Base-by-base conservation (phyloP, 2,329 filamentous ascomycete genomes). In the Annulohypoxylon truncatum region DNA sequence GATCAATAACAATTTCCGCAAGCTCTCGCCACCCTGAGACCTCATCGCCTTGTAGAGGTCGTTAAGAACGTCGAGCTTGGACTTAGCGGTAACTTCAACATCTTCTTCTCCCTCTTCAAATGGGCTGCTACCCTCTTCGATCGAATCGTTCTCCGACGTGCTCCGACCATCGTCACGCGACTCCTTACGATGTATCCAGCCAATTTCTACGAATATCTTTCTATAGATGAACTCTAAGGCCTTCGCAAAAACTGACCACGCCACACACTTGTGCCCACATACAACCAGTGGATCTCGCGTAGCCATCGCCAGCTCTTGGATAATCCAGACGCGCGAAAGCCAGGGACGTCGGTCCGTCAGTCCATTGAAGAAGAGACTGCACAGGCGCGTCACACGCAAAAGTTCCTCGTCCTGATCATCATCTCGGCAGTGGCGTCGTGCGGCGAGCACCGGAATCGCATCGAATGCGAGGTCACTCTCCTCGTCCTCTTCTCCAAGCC, bases 241-340 rank as follows among this genome's bases (percentile, higher is more conserved):
- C 47, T 50, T 53, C 61, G 50, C 48, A 12, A 59, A 33, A 7
- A 22, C 54, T 9, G 61, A 59, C 61, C 61, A 64, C 2, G 47
- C n/a, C 24, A 60, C 38, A 10, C 20, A 53, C 29, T 47, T 60
- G 10, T 13, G 55, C 20, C 55, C 61, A 24, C 61, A 64, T 31
- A 61, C 55, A 3, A 64, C 47, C 20, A 60, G 3, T 2, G 61
- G 60, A 29, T 62, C 61, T 18, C 44, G 10, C n/a, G 20, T 59
- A n/a, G 61, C 54, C 54, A 64, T 53, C 12, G 61, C 61, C 22
- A 64, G 22, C 40, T 64, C 61, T 26, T 64, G 61, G 20, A 64
- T 64, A n/a, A 64, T 42, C 61, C 61, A 64, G 40, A 64, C 61
- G 8, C 61, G 61, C 22, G 61, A 53, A 47, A 60, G 40, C 61